Conservation (phyloP, 768 basidiomycete genomes). For the Hemileccinum rubropunctum region DNA sequence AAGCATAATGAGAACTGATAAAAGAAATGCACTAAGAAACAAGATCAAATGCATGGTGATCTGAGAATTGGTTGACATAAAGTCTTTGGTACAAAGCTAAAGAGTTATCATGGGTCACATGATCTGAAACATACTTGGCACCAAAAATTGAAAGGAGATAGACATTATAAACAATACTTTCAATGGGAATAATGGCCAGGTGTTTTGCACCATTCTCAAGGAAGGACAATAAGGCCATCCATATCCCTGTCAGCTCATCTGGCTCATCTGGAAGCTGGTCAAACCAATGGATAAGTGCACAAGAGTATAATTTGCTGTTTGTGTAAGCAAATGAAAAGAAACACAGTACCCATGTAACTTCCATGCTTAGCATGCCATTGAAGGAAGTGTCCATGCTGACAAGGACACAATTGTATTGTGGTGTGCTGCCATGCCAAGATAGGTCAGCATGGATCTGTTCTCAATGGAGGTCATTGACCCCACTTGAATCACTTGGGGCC, state of each 20-base stretch:
- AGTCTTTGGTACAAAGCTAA: conserved; percentile 26
- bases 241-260: conserved; percentile 22
- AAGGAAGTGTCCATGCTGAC: conserved; percentile 13
- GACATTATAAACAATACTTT: conserved; percentile 11
- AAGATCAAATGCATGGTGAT: conserved; percentile 29
- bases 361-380: conserved; percentile 14
- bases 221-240: conserved; percentile 14
- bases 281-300: conserved; percentile 23
- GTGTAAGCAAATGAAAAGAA: conserved; percentile 19
- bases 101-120: conserved; percentile 13
- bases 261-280: conserved; percentile 5
- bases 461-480: background rate
- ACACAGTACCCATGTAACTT: conserved; percentile 21
- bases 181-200: conserved; percentile 13
- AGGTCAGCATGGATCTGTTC: conserved; percentile 30
- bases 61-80: conserved; percentile 33
- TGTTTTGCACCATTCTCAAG: background rate
- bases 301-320: conserved; percentile 14
- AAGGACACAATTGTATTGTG: conserved; percentile 32
- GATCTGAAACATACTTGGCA: conserved; percentile 15
- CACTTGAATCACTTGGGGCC: background rate
- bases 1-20: background rate
- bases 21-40: background rate
- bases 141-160: conserved; percentile 21
- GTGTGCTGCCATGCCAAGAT: conserved; percentile 23